These are phyloP conservation scores for Mytilinidion resinicola DNA, from an alignment of 495 filamentous ascomycete genomes.

Conservation along the genomic window DNA sequence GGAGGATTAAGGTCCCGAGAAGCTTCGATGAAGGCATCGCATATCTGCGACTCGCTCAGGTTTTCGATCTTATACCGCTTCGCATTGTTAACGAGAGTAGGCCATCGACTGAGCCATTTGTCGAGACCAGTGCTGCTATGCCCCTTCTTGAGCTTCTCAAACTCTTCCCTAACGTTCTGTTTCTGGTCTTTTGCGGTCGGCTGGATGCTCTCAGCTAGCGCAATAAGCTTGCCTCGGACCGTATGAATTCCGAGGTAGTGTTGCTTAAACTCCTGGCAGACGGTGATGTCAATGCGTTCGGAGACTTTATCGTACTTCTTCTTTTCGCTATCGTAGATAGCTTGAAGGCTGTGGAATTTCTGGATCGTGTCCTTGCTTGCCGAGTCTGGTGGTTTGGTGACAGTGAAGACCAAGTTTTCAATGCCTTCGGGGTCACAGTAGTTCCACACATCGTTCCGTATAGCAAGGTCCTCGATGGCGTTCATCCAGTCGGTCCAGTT, in stretches of 20 bases:
- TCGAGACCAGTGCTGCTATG: no score
- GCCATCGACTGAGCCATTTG: no score
- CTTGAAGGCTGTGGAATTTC: no score
- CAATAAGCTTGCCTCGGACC: not conserved
- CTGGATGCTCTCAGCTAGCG: no score
- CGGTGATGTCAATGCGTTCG: slow-evolving; percentile 4
- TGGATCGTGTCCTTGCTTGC: no score
- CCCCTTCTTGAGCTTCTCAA: no score
- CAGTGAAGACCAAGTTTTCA: no score
- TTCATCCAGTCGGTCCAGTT: slow-evolving; percentile 1
- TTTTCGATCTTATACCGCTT: slow-evolving; percentile 4
- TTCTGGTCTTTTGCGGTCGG: no score
- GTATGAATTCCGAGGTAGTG: slow-evolving; percentile 2
- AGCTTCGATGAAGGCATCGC: not conserved
- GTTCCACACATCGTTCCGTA: not conserved
- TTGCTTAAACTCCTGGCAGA: no score
- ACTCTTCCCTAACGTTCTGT: no score
- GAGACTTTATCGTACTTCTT: not conserved
- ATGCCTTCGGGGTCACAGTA: not conserved
- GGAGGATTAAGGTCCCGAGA: not conserved
- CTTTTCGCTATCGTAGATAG: not conserved
- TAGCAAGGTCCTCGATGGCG: slow-evolving; percentile 1
- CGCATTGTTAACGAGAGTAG: no score
- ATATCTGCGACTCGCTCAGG: slow-evolving; percentile 2
- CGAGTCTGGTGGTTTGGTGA: no score